Percentiles rank a stretch among this genome's conserved stretches.
phyloP scores from a whole-genome alignment of 2,329 filamentous ascomycete genomes.

The Neonectria hederae region DNA sequence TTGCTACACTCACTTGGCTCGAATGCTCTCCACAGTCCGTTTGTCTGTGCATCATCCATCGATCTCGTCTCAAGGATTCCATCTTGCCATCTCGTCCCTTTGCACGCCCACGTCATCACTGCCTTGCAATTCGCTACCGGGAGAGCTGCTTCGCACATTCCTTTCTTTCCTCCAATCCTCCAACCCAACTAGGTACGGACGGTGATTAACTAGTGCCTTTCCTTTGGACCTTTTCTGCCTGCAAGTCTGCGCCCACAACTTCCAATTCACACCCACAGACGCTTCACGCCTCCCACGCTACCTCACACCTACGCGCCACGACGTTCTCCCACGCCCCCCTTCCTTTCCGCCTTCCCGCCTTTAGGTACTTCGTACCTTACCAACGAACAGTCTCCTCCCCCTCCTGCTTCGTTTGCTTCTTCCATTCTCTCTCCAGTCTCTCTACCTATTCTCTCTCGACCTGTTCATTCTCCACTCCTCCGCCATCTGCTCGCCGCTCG shows the following conservation, averaged over 20 bases:
- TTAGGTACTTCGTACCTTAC: background rate
- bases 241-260: background rate
- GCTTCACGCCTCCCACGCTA: background rate
- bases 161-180: no score
- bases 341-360: background rate
- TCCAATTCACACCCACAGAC: background rate
- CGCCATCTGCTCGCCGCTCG: background rate
- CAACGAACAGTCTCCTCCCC: no score
- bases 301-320: constrained; percentile 3
- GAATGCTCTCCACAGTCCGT: background rate
- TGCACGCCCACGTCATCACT: constrained; percentile 3
- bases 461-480: background rate
- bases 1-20: background rate
- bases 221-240: background rate
- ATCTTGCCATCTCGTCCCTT: background rate
- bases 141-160: background rate
- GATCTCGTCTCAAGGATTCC: background rate
- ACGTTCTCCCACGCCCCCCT: background rate
- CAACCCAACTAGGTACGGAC: no score
- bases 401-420: background rate
- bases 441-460: no score
- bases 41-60: background rate
- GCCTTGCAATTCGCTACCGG: background rate
- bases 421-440: background rate
- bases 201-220: background rate